These are phyloP conservation scores for Cutaneotrichosporon sp. DNA, from an alignment of 1,284 basidiomycete genomes.

Conservation along the genomic window DNA sequence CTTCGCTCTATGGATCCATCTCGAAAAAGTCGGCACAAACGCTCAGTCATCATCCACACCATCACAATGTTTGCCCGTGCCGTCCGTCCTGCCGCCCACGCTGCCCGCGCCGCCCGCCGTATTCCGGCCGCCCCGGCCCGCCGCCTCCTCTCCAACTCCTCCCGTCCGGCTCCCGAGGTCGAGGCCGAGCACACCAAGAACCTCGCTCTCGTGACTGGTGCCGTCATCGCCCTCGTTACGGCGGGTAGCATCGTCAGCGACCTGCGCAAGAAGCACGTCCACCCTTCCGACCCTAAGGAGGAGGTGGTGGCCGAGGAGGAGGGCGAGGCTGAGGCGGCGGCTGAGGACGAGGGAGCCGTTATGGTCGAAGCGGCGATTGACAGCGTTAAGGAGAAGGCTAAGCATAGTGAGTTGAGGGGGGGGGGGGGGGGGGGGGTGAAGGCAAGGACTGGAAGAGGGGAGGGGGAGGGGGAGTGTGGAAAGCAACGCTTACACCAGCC, in stretches of 20 bases:
- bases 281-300: slow-evolving; percentile 12
- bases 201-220: slow-evolving; percentile 1
- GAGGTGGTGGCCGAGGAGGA: slow-evolving; percentile 13
- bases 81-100: slow-evolving; percentile 4
- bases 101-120: neutral
- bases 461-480: neutral
- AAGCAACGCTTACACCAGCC: neutral
- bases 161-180: neutral
- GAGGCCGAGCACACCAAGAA: slow-evolving; percentile 11
- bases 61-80: slow-evolving; percentile 9
- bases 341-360: neutral
- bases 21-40: neutral
- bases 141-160: neutral
- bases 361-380: neutral
- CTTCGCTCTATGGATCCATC: neutral
- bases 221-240: slow-evolving; percentile 11
- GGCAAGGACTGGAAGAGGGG: no score
- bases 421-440: neutral
- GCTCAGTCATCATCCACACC: neutral
- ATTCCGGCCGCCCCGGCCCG: neutral
- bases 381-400: neutral
- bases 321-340: slow-evolving; percentile 10
- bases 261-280: slow-evolving; percentile 11
- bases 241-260: neutral
- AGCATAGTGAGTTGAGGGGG: neutral